Conservation (phyloP, 768 basidiomycete species). For the Cantharellus anzutake region DNA sequence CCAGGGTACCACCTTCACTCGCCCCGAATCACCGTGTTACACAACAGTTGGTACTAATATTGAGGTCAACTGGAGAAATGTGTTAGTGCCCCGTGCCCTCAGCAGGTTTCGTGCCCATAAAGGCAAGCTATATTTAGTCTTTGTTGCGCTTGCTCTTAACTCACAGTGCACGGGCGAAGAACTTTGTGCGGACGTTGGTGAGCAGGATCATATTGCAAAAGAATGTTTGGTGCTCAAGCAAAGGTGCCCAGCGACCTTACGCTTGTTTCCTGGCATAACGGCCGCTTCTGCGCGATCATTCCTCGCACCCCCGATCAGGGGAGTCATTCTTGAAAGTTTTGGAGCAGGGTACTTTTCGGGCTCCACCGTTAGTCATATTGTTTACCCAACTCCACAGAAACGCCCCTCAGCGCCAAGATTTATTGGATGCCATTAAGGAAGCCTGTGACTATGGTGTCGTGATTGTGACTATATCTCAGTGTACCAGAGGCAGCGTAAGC, state of each 20-base stretch:
- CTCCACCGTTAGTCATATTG: not conserved
- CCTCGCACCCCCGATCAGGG: conserved; percentile 50
- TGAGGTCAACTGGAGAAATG: conserved; percentile 72
- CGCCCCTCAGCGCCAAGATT: conserved; percentile 62
- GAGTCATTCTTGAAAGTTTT: conserved; percentile 79
- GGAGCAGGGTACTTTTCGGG: conserved; percentile 39
- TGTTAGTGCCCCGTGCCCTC: conserved; percentile 63
- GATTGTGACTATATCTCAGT: conserved; percentile 85
- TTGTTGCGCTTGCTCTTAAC: not conserved
- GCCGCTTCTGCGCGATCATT: conserved; percentile 56
- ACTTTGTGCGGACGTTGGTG: conserved; percentile 68
- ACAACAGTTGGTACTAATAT: conserved; percentile 72
- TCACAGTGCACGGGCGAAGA: conserved; percentile 22
- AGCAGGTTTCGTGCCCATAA: conserved; percentile 70
- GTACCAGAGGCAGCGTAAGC: conserved; percentile 68
- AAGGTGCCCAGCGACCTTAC: conserved; percentile 38
- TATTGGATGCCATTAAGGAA: conserved; percentile 56
- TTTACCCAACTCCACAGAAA: conserved; percentile 22
- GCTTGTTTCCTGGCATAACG: conserved; percentile 78
- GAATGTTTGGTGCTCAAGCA: too few species aligned
- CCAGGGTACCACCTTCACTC: not conserved
- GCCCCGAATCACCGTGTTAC: not conserved
- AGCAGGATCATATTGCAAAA: conserved; percentile 11
- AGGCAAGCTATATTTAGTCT: conserved; percentile 20
- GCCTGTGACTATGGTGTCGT: conserved; percentile 72